phyloP scores from a whole-genome alignment of 257 asterid species.

The Mitragyna speciosa region DNA sequence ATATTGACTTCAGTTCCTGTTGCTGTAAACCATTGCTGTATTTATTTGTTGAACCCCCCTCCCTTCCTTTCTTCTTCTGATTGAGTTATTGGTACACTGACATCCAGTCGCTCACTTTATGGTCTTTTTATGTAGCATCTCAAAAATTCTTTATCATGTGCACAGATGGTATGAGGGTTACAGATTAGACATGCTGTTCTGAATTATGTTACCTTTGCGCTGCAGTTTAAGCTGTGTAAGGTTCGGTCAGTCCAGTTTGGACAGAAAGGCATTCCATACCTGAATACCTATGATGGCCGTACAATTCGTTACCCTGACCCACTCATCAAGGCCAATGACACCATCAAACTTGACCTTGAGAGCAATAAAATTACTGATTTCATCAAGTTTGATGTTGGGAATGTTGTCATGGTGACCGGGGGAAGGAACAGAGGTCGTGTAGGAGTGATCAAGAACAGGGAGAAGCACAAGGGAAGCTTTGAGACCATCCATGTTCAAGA shows the following conservation, averaged over 20 bases:
- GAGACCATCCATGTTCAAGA: conserved; percentile 73
- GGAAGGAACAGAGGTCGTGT: conserved; percentile 85
- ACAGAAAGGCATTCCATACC: conserved; percentile 64
- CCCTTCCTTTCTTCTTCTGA: neutral
- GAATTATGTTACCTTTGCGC: neutral
- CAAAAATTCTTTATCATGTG: neutral
- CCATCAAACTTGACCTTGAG: conserved; percentile 65
- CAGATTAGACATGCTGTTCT: neutral
- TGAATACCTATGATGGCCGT: conserved; percentile 72
- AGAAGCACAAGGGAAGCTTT: conserved; percentile 72
- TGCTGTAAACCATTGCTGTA: neutral
- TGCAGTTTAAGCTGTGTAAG: conserved; percentile 70
- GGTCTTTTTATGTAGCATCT: neutral
- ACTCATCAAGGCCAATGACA: conserved; percentile 70
- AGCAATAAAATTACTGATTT: conserved; percentile 53
- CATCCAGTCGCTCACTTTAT: neutral
- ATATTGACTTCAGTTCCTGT: neutral
- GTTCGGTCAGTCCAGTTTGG: conserved; percentile 67
- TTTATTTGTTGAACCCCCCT: neutral
- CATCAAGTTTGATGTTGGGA: conserved; percentile 75
- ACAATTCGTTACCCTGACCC: conserved; percentile 76
- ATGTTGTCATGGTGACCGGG: conserved; percentile 77
- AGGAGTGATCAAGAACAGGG: conserved; percentile 69
- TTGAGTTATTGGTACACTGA: neutral
- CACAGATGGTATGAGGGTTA: neutral